Base-by-base conservation (phyloP, 202 grass and related monocot genomes). In the Cymbopogon flexuosus region DNA sequence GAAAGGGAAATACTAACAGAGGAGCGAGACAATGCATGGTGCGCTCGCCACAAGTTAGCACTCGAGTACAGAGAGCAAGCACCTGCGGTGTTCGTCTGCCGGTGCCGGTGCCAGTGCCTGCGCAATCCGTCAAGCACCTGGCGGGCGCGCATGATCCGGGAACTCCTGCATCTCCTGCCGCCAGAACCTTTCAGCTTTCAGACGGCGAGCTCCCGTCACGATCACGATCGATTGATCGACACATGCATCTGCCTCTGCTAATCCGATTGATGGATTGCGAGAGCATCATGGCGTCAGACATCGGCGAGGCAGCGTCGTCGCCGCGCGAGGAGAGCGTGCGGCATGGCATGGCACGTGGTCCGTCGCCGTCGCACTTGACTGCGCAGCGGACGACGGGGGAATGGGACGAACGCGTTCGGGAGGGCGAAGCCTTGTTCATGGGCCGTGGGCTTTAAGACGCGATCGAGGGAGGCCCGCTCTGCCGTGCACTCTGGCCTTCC, bases 51-150 rank as follows among this genome's bases (percentile, higher is more conserved):
- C 54, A 75, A 40, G 30, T 73, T 78, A 63, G 34, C 43, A 62
- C 10, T 66, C 13, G 49, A 59, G 33, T 37, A 62, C 39, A 61
- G 45, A 14, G 30, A 78, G 8, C 63, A 70, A 76, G 3, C 75
- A 88, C 86, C 81, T 78, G 79, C 49, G 36, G 27, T 73, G 30
- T n/a, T 30, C 72, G 72, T 58, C 51, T 2, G 13, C n/a, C 24
- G 3, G 18, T 40, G 68, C 68, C 68, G 22, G 23, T 54, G 68
- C 68, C 68, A 18, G 23, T 54, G 27, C 27, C 27, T 27, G 27
- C 36, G 43, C 86, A 84, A 80, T 62, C 63, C 52, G 63, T 88
- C 81, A 75, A 88, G 68, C 80, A 84, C 75, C 75, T 83, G 39
- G 60, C 31, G 68, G 39, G 47, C 30, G 68, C 33, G 36, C 79